Conservation (phyloP, 1,284 basidiomycete species). For the Microbotryum violaceum region DNA sequence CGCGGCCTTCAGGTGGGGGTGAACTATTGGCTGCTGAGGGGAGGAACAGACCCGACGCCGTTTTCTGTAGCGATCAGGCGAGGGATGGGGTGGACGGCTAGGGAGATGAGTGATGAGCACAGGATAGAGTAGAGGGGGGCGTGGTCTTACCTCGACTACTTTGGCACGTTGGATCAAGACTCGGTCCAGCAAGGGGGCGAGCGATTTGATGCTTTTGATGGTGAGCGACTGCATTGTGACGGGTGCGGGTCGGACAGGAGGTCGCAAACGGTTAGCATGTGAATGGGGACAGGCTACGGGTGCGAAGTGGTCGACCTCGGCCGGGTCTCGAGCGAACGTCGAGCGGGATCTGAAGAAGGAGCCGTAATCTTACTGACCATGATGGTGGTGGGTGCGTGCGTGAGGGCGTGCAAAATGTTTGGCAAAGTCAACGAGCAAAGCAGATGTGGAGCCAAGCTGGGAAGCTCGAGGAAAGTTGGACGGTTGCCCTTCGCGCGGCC, state of each 20-base stretch:
- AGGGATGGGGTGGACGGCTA: not conserved
- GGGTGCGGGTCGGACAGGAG: not conserved
- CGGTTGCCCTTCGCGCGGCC: too few species aligned
- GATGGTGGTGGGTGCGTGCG: too few species aligned
- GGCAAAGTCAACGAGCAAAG: too few species aligned
- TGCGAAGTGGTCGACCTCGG: too few species aligned
- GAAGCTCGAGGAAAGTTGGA: too few species aligned
- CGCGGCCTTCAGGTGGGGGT: constrained; percentile 90
- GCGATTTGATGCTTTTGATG: constrained; percentile 87
- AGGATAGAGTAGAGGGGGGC: not conserved
- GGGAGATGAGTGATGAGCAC: not conserved
- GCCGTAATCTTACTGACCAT: too few species aligned
- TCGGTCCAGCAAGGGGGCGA: constrained; percentile 89
- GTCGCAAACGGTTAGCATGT: too few species aligned
- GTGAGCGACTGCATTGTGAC: constrained; percentile 49
- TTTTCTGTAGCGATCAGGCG: constrained; percentile 58
- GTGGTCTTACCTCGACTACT: constrained; percentile 47
- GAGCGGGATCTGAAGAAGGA: too few species aligned
- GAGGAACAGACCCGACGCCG: constrained; percentile 85
- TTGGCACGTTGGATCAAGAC: constrained; percentile 97
- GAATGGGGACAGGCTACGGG: too few species aligned
- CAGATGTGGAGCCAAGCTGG: too few species aligned
- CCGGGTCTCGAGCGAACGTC: too few species aligned
- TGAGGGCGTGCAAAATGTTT: too few species aligned
- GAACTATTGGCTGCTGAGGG: constrained; percentile 73